Base-by-base conservation (phyloP, 208 protist species). In the Trypanosoma theileri region DNA sequence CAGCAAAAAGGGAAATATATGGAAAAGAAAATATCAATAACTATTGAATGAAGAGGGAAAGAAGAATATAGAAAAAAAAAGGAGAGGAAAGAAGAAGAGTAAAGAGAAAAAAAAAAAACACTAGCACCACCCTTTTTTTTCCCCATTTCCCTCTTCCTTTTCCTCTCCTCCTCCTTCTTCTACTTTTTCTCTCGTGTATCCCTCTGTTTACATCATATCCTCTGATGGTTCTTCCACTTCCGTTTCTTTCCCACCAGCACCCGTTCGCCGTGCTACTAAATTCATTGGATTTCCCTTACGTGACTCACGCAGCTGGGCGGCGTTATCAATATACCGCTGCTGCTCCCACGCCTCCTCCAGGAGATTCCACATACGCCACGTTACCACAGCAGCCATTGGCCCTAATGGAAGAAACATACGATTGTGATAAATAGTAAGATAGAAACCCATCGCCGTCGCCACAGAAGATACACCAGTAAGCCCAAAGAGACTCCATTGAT, bases 271-370 rank as follows among this genome's bases (percentile, higher is more conserved):
- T 56, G 82, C 77, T 17, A 92, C 87, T 9, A 80, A 71, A 66
- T 90, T 81, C 85, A 91, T 86, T 31, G 88, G 88, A 69, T 94
- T 91, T 51, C 81, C 83, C 66, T 83, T 79, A 16, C 88, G 88
- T 58, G 83, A 73, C 53, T 82, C 80, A 10, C 88, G 77, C 61
- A 94, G 53, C 66, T 69, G 70, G 21, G 85, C 85, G 1, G 88
- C 88, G 53, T 90, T 89, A 57, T 94, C 83, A 62, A 86, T 81
- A 73, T 89, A 94, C 19, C 84, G 80, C 74, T 94, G 83, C 71
- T 88, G 77, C 64, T 82, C 85, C 85, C 88, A 91, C 13, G 86
- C 77, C 45, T 73, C 75, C 78, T 94, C 88, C 28, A 94, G 65
- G 19, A 83, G 62, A 46, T 78, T 75, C 88, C 88, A 94, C 59